Evolutionary conservation across 371 early-diverging fungal genomes (phyloP), one percentile per base, ranked within the genome.

Genomic region (Nematocida major): DNA sequence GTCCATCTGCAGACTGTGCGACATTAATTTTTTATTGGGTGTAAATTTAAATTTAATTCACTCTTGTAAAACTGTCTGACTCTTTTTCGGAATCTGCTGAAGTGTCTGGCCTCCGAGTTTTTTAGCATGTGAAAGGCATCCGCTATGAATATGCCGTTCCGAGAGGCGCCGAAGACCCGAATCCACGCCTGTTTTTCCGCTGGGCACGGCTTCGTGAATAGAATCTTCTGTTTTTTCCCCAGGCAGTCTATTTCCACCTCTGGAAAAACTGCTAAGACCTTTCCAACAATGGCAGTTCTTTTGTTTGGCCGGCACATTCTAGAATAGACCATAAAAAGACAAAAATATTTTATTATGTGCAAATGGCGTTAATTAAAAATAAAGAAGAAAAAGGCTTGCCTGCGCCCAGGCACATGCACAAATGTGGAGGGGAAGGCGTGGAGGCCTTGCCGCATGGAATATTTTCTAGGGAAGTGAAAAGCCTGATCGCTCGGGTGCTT

Each of bases 21-120:
- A 22, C 45, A 65, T 73, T 63, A 61, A 38, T 73, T 73, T 62
- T 63, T 73, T 59, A 26, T 36, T 63, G 78, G 40, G 32, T 18
- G 24, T 13, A 45, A 50, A 63, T 62, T 73, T 28, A 18, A 34
- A 49, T 50, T 42, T 61, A 61, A 57, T 57, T 57, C 36, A 57
- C 28, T 57, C 36, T 26, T 26, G 34, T 57, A 57, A 38, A 61
- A 67, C 42, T 11, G 24, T 15, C 54, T 7, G 13, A 61, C 50
- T 63, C 15, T 22, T 45, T 48, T 49, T 32, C 34, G 30, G 24
- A 61, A 61, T 5, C 4, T 11, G 9, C 20, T 15, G 26, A 61
- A 61, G 32, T 43, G 13, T 11, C 22, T 15, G 15, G 45, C n/a
- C 9, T 61, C 62, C 7, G 15, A n/a, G 2, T 36, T 13, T 9